A percentile compares a stretch with the other conserved stretches of the same genome.
phyloP scores from a whole-genome alignment of 768 basidiomycete genomes.

The Pleurotus citrinopileatus region DNA sequence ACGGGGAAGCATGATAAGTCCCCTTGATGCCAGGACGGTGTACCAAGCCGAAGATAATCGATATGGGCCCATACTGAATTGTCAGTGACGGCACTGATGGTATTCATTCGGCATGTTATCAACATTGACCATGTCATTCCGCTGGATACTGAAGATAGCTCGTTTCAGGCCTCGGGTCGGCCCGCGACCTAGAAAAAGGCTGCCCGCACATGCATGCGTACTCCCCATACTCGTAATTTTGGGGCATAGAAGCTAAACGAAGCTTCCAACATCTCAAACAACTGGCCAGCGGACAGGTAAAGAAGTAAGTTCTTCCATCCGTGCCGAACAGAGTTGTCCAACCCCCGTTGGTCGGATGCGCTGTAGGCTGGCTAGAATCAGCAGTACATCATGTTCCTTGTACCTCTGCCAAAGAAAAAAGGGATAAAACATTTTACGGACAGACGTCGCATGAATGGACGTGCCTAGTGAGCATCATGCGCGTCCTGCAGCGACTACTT shows the following conservation, averaged over 20 bases:
- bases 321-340: neutral
- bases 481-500: no score
- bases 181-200: neutral
- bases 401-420: constrained; percentile 3
- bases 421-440: neutral
- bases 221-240: neutral
- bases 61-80: neutral
- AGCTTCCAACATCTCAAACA: neutral
- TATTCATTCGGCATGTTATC: constrained; percentile 2
- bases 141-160: neutral
- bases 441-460: neutral
- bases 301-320: neutral
- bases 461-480: neutral
- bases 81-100: neutral
- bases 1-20: constrained; percentile 4
- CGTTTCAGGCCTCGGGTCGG: neutral
- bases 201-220: neutral
- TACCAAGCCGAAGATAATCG: constrained; percentile 4
- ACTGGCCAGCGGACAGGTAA: neutral
- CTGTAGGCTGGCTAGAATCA: neutral
- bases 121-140: neutral
- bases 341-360: constrained; percentile 4
- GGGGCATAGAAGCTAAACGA: no score
- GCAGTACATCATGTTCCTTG: neutral
- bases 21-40: neutral